Base-by-base conservation (phyloP, 164 flowering plant species). In the Malania oleifera region DNA sequence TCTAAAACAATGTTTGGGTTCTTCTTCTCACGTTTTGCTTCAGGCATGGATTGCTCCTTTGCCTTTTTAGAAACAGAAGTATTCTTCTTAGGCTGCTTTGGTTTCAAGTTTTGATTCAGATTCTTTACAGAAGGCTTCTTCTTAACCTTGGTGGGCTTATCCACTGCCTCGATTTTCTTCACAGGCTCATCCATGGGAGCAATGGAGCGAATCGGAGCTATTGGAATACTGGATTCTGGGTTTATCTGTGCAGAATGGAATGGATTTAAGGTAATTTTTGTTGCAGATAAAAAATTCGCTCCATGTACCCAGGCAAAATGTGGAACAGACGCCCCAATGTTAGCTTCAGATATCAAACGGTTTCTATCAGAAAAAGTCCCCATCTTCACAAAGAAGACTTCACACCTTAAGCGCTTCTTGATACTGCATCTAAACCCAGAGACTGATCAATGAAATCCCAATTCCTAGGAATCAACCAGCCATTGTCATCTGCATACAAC, bases 61-160 rank as follows among this genome's bases (percentile, higher is more conserved):
- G 55, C 53, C 60, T 73, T 70, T 38, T 70, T 65, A 25, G 70
- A 34, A 10, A 13, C 53, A 20, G 78, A 56, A 22, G 66, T 49
- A 20, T 60, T 73, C 68, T 71, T 77, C 54, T 60, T 80, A 23
- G 79, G 72, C 28, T 66, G 65, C 67, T 73, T 75, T 39, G 76
- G 74, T 63, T 48, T 75, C 52, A 62, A 59, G 54, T 38, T 59
- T 27, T 38, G 62, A 60, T 71, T 62, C 26, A 70, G 47, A 43
- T 38, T 68, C 66, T 68, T 65, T 14, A 43, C 12, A 38, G 75
- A 63, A 62, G 67, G 18, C 61, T 64, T 59, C 60, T 52, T 78
- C 52, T 52, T 61, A 8, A 45, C 62, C 67, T 75, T 66, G 23
- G 65, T 2, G 12, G 68, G 20, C 57, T 72, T 72, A 26, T 52